Base-by-base conservation (phyloP, 768 basidiomycete species). In the Cyclocybe aegerita region DNA sequence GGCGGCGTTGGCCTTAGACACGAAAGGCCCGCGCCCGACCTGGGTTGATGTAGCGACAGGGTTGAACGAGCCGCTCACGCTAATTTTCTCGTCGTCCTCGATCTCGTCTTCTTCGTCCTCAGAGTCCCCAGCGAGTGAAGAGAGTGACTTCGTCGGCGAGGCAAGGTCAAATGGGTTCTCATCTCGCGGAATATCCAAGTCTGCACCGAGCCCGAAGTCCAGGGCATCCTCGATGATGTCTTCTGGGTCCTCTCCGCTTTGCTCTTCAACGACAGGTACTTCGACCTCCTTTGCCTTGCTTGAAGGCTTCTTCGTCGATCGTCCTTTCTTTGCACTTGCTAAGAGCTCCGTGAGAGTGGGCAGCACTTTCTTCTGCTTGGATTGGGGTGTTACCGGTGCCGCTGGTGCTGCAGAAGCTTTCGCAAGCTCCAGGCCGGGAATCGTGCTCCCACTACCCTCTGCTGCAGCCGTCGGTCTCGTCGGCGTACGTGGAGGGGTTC, bases 341-440 rank as follows among this genome's bases (percentile, higher is more conserved):
- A 79, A 65, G 9, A 80, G 70, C 40, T 75, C 75, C 1, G 68
- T 74, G 31, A 76, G 62, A 8, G 68, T 76, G 9, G 72, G 78
- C 39, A 74, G 46, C 10, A 48, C 9, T 12, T 48, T 49, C 16
- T 60, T 61, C 39, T 64, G 59, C 2, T 8, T 42, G 40, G 6
- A 10, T 11, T 42, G 10, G 40, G 12, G 23, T 1, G 23, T 23
- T 23, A 23, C 1, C 4, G 23, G 23, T 23, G 23, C 5, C 23
- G 23, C 23, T 1, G 23, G 23, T 23, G 23, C 23, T 23, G 23
- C 23, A 23, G 23, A 23, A 23, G 23, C 23, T 23, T 23, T 23
- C 23, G 23, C 23, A 23, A 23, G 23, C 23, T 23, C 23, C 1
- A 23, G 23, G 23, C 23, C 23, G 23, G 23, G 23, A 23, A 23